Base-by-base conservation (phyloP, 108 stramenopile genomes). In the Poteriospumella lacustris region DNA sequence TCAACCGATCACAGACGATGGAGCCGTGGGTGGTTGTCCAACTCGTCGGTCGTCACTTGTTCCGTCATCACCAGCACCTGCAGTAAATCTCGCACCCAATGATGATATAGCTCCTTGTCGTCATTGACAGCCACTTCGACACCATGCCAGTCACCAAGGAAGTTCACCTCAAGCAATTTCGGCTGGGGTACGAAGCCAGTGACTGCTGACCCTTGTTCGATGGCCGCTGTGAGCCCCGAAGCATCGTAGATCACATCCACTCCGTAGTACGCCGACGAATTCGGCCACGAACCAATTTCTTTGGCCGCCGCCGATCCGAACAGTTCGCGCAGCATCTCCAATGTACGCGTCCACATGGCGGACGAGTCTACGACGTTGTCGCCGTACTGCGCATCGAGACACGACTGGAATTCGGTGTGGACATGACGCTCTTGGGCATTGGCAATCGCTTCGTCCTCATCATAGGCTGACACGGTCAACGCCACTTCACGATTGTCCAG, bases 371-470 rank as follows among this genome's bases (percentile, higher is more conserved):
- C 36, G 28, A 12, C 9, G 9, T 33, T 33, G 15, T 9, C 15
- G 28, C 60, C 60, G 31, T 64, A 64, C 60, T 64, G 29, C 31
- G 28, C 60, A 12, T 31, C 31, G 3, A 64, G 3, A 64, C 5
- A 9, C 31, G 28, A 3, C 36, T 64, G 33, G 3, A 64, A 64
- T 9, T 64, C 60, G 3, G 15, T 31, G 36, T 64, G 36, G 36
- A 33, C 3, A 24, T 5, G 9, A 33, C 60, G 60, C 15, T 33
- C 15, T 64, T 64, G 60, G 5, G 28, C 5, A 24, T 19, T 31
- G 31, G 60, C 15, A 33, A 64, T 64, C 36, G 28, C 60, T 64
- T 64, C 60, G 31, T 64, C 60, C 31, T 64, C 60, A 24, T 64
- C 60, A 24, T 64, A 64, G 31, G 60, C 60, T 34, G 9, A 31